Conservation (phyloP, 352 stramenopile species). For the Phytopythium aichiense region DNA sequence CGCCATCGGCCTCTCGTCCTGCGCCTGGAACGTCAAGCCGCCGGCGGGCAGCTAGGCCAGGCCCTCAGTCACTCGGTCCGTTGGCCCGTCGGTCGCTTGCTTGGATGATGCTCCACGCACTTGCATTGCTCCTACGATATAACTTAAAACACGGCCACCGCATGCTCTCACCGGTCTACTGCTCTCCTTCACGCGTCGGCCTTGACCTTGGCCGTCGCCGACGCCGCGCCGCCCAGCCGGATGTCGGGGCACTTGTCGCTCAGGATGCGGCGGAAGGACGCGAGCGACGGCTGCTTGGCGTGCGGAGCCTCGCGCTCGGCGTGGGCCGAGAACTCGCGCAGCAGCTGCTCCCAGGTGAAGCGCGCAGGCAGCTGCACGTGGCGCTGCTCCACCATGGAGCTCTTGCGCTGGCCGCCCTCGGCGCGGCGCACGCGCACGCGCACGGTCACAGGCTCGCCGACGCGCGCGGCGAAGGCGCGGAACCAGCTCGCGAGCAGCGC, state of each 20-base stretch:
- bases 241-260: slow-evolving; percentile 4
- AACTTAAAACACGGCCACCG: not conserved
- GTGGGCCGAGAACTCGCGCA: not conserved
- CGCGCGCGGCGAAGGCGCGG: not conserved
- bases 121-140: not conserved
- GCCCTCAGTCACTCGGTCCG: not conserved
- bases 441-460: not conserved
- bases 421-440: not conserved
- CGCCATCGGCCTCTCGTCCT: slow-evolving; percentile 81
- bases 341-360: slow-evolving; percentile 8
- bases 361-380: slow-evolving; percentile 1
- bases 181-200: not conserved
- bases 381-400: not conserved
- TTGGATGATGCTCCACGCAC: no score
- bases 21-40: slow-evolving; percentile 72
- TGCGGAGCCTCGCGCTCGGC: not conserved
- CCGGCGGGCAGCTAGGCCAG: not conserved
- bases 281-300: slow-evolving; percentile 1
- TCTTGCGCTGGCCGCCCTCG: slow-evolving; percentile 2
- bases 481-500: slow-evolving; percentile 5
- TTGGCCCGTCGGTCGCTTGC: not conserved
- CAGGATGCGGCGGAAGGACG: slow-evolving; percentile 7
- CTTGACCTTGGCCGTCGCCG: not conserved
- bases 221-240: not conserved
- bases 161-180: not conserved